Percentiles rank a stretch among this genome's conserved stretches.
Evolutionary conservation across 2,329 filamentous ascomycete species (phyloP).

Genomic region (Amauroascus niger): DNA sequence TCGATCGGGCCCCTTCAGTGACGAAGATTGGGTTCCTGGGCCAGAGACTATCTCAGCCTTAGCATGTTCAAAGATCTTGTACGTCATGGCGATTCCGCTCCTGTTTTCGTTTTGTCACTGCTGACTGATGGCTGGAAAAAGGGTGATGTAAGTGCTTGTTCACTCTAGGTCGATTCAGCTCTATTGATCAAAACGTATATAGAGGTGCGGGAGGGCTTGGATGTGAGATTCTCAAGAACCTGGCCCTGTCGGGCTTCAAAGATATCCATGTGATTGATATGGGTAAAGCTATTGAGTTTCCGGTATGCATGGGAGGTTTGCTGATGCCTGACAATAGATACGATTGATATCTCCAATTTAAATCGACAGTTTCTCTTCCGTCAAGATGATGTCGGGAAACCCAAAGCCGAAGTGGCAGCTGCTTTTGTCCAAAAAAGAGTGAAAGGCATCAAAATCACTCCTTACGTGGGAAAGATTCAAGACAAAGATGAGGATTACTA

Average conservation of each 20-base stretch:
- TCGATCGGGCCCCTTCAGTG: constrained; percentile 70
- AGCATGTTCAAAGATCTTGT: constrained; percentile 67
- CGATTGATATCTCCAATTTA: constrained; percentile 95
- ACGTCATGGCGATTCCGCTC: constrained; percentile 28
- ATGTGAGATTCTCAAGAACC: constrained; percentile 92
- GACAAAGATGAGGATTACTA: constrained; percentile 96
- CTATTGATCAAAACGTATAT: constrained; percentile 1
- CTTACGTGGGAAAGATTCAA: constrained; percentile 90
- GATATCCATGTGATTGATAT: constrained; percentile 99
- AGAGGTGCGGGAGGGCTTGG: constrained; percentile 90
- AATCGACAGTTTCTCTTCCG: constrained; percentile 97
- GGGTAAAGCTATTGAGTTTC: constrained; percentile 48
- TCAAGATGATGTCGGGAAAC: constrained; percentile 79
- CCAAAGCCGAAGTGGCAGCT: constrained; percentile 87
- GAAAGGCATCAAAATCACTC: constrained; percentile 81
- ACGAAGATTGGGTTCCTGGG: constrained; percentile 49
- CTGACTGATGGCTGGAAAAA: constrained; percentile 13
- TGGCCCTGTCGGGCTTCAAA: constrained; percentile 90
- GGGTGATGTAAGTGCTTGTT: constrained; percentile 29
- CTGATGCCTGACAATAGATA: constrained; percentile 50
- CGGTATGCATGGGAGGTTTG: neutral
- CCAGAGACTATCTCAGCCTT: constrained; percentile 47
- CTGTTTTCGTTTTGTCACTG: neutral
- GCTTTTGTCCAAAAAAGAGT: constrained; percentile 83
- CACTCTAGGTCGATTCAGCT: neutral